These are phyloP conservation scores for Pyrenophora seminiperda DNA, from an alignment of 2,329 filamentous ascomycete genomes.

Conservation along the genomic window DNA sequence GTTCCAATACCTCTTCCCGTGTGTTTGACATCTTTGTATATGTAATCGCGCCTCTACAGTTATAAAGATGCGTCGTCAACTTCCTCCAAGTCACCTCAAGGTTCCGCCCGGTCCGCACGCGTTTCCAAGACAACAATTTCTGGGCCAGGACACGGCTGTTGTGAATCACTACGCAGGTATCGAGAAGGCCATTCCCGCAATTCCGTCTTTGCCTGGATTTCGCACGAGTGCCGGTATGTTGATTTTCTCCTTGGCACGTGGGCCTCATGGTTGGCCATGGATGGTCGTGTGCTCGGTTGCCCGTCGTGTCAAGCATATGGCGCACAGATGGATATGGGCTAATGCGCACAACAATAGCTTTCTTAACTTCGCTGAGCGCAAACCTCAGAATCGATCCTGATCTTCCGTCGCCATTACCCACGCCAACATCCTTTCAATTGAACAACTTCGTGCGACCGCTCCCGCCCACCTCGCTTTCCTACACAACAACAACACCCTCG, in stretches of 20 bases:
- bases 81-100: conserved; percentile 43
- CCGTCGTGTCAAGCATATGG: conserved; percentile 7
- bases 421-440: conserved; percentile 63
- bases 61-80: conserved; percentile 41
- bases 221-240: conserved; percentile 48
- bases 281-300: conserved; percentile 28
- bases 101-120: conserved; percentile 38
- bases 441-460: conserved; percentile 58
- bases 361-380: conserved; percentile 80
- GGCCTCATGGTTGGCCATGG: conserved; percentile 16
- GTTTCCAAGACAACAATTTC: conserved; percentile 36
- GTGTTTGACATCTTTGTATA: conserved; percentile 17
- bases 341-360: conserved; percentile 60
- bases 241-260: conserved; percentile 18
- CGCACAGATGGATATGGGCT: conserved; percentile 11
- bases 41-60: conserved; percentile 22
- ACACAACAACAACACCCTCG: conserved; percentile 51
- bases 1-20: conserved; percentile 23
- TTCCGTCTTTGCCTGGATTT: conserved; percentile 46
- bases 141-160: conserved; percentile 35
- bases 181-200: conserved; percentile 46
- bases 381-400: conserved; percentile 72
- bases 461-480: conserved; percentile 56
- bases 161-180: conserved; percentile 43
- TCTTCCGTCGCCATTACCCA: conserved; percentile 66